Evolutionary conservation across 108 stramenopile genomes (phyloP), one percentile per base, ranked within the genome.

Genomic region (Conticribra guillardii): DNA sequence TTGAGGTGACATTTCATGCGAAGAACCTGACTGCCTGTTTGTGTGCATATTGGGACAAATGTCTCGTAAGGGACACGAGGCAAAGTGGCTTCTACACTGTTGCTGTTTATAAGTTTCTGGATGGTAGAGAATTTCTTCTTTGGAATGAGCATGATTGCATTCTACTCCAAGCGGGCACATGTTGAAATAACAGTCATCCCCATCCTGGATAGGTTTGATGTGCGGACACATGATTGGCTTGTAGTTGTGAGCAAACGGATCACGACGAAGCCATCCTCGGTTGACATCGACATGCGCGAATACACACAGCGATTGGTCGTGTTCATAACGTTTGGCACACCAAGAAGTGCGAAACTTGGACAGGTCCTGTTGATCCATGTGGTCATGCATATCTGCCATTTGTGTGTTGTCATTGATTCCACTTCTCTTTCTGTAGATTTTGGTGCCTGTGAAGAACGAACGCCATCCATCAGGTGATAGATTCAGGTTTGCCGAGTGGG

Each of bases 311-410:
- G 84, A 62, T 54, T 90, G 88, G 63, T 95, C 88, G 51, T 95
- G 94, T 9, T 95, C 94, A 69, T 95, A 95, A 24, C 94, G 82
- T 62, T 95, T 95, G 49, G 88, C 71, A 54, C 94, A 95, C 94
- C 94, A 95, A 3, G 88, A 76, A 24, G 89, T 95, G 9, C 89
- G 83, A 50, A 95, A 90, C 52, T 81, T 81, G 54, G 65, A 73
- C 3, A 87, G 72, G 17, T 89, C 90, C n/a, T 79, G 79, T 3
- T 60, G 62, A 58, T 79, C 83, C 85, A 95, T 84, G 27, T 74
- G 75, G 18, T 68, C 71, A 50, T 73, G 66, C 24, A 49, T 28
- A 9, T 54, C 53, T 29, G 76, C 59, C 19, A 48, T n/a, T n/a
- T n/a, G n/a, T n/a, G n/a, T 51, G 47, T 29, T 72, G 22, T 73